A percentile compares a stretch with the other conserved stretches of the same genome.
phyloP scores from a whole-genome alignment of 2,329 filamentous ascomycete genomes.

The Phialophora verrucosa region DNA sequence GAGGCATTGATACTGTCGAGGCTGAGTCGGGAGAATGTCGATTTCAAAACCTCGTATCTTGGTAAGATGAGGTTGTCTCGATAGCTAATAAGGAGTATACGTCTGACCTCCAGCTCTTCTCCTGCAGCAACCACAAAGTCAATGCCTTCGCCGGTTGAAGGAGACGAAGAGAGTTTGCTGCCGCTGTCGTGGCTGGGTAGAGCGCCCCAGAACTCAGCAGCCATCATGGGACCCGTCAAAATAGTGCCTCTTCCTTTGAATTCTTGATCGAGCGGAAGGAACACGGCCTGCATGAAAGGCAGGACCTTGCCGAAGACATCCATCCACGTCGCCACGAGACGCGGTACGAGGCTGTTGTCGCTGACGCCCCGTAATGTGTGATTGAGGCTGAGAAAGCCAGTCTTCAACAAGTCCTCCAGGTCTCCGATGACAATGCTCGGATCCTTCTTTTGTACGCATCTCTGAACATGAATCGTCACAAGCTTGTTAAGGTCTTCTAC shows the following conservation, averaged over 20 bases:
- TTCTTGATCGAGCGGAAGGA: conserved; percentile 89
- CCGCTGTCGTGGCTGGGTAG: conserved; percentile 57
- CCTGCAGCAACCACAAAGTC: conserved; percentile 51
- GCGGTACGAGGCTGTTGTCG: conserved; percentile 86
- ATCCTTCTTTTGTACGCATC: conserved; percentile 65
- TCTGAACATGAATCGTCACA: conserved; percentile 66
- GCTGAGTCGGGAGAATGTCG: conserved; percentile 85
- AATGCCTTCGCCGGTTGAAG: conserved; percentile 31
- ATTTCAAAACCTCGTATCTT: conserved; percentile 84
- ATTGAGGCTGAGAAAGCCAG: conserved; percentile 85
- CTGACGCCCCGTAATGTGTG: conserved; percentile 77
- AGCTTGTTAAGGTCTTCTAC: conserved; percentile 70
- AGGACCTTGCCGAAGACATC: conserved; percentile 88
- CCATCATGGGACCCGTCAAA: conserved; percentile 75
- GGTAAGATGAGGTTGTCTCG: conserved; percentile 87
- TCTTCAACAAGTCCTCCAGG: conserved; percentile 64
- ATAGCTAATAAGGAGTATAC: conserved; percentile 85
- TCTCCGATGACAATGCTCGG: conserved; percentile 68
- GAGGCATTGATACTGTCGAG: conserved; percentile 74
- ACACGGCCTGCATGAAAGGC: conserved; percentile 93
- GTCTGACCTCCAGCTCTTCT: conserved; percentile 79
- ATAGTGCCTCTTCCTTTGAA: conserved; percentile 83
- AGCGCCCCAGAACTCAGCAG: conserved; percentile 84
- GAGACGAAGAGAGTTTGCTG: conserved; percentile 45
- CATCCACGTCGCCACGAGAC: conserved; percentile 92